phyloP scores from a whole-genome alignment of 2,329 filamentous ascomycete species.

The Shiraia bambusicola region DNA sequence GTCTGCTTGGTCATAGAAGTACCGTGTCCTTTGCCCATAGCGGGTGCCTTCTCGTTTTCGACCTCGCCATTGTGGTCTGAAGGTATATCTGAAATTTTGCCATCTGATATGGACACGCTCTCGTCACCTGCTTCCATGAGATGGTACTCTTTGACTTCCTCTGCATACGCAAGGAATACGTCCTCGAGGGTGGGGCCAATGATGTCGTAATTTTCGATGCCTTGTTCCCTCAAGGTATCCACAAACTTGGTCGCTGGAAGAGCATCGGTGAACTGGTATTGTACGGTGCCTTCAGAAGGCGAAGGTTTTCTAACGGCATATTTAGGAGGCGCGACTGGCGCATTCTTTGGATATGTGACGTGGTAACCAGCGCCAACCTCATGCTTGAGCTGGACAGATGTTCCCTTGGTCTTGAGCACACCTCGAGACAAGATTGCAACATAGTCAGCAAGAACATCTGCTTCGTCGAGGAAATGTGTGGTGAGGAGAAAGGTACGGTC shows the following conservation, averaged over 20 bases:
- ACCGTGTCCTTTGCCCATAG: conserved; percentile 66
- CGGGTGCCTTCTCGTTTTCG: conserved; percentile 34
- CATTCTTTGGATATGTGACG: conserved; percentile 51
- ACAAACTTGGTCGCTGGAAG: conserved; percentile 71
- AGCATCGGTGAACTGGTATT: conserved; percentile 72
- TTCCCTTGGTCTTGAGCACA: conserved; percentile 76
- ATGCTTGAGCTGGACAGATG: conserved; percentile 83
- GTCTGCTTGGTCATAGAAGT: conserved; percentile 72
- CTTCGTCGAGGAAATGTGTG: conserved; percentile 92
- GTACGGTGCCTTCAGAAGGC: conserved; percentile 63
- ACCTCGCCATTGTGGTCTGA: conserved; percentile 28
- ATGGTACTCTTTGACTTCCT: conserved; percentile 67
- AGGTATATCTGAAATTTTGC: conserved; percentile 25
- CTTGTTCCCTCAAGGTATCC: conserved; percentile 63
- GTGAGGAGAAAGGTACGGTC: conserved; percentile 81
- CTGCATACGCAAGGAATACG: conserved; percentile 82
- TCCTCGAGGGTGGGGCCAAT: conserved; percentile 90
- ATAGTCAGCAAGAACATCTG: conserved; percentile 83
- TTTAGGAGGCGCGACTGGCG: conserved; percentile 53
- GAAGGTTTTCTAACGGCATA: conserved; percentile 46
- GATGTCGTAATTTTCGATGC: conserved; percentile 77
- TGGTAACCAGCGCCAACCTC: conserved; percentile 80
- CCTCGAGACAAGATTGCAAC: conserved; percentile 88
- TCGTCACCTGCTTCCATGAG: conserved; percentile 32
- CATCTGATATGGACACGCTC: conserved; percentile 12